Conservation (phyloP, 805 yeast species). For the Candida verbasci region DNA sequence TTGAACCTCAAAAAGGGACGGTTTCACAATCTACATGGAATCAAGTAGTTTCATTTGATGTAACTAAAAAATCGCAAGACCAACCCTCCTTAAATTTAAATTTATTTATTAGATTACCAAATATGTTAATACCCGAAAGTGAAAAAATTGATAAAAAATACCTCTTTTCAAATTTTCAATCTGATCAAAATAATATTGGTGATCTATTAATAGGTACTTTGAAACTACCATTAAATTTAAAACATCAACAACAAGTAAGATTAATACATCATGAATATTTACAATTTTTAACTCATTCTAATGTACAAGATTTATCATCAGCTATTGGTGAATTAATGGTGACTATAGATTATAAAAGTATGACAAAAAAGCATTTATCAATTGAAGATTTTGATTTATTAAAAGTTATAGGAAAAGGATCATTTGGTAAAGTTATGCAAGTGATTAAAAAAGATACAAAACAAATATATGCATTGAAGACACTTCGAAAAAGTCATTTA, state of each 20-base stretch:
- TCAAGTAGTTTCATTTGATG: slow-evolving; percentile 88
- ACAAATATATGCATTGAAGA: slow-evolving; percentile 90
- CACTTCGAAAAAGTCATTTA: slow-evolving; percentile 89
- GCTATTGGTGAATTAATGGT: slow-evolving; percentile 52
- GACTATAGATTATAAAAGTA: slow-evolving; percentile 65
- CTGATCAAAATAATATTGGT: slow-evolving; percentile 31
- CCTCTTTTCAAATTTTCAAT: slow-evolving; percentile 25
- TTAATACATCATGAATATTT: slow-evolving; percentile 57
- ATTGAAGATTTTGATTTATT: slow-evolving; percentile 90
- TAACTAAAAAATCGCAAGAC: slow-evolving; percentile 30
- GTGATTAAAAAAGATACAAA: slow-evolving; percentile 93
- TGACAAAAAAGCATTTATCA: slow-evolving; percentile 59
- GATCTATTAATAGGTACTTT: slow-evolving; percentile 77
- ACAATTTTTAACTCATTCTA: slow-evolving; percentile 32
- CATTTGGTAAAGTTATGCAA: slow-evolving; percentile 98
- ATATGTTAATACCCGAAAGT: slow-evolving; percentile 46
- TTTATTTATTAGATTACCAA: slow-evolving; percentile 75
- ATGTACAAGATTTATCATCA: slow-evolving; percentile 23
- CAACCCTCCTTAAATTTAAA: slow-evolving; percentile 56
- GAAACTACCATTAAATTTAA: slow-evolving; percentile 55
- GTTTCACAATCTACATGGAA: slow-evolving; percentile 78
- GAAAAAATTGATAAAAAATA: slow-evolving; percentile 25
- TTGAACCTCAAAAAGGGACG: slow-evolving; percentile 84
- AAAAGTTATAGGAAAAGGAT: slow-evolving; percentile 96
- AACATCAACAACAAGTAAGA: slow-evolving; percentile 48